Conservation (phyloP, 2,329 filamentous ascomycete species). For the Paradendryphiella salina region DNA sequence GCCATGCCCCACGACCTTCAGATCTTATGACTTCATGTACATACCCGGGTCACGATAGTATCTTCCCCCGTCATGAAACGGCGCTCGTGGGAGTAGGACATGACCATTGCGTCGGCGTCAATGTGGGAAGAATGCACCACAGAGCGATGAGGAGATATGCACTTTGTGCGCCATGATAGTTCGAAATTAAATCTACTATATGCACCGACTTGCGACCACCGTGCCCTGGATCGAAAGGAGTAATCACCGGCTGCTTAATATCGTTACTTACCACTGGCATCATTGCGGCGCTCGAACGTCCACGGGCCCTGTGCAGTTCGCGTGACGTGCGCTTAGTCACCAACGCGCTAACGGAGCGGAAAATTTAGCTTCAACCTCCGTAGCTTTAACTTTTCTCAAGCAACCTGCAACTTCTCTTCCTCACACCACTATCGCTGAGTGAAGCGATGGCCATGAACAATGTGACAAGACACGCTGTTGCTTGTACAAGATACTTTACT, state of each 20-base stretch:
- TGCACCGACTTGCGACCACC: background rate
- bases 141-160: slow-evolving; percentile 6
- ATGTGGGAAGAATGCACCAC: slow-evolving; percentile 3
- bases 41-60: slow-evolving; percentile 25
- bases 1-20: slow-evolving; percentile 6
- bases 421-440: slow-evolving; percentile 9
- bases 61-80: slow-evolving; percentile 8
- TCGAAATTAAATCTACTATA: slow-evolving; percentile 4
- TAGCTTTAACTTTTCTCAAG: slow-evolving; percentile 19
- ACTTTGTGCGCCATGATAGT: slow-evolving; percentile 1
- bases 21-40: slow-evolving; percentile 29
- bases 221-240: background rate
- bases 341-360: slow-evolving; percentile 23
- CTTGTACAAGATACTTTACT: background rate
- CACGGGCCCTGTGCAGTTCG: background rate
- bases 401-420: slow-evolving; percentile 9
- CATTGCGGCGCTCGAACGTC: too few species aligned
- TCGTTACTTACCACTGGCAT: too few species aligned
- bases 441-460: slow-evolving; percentile 8
- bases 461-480: background rate
- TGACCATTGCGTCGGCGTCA: slow-evolving; percentile 8
- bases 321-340: slow-evolving; percentile 14
- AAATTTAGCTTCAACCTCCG: slow-evolving; percentile 25
- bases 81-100: slow-evolving; percentile 9
- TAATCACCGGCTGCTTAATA: too few species aligned